phyloP scores from a whole-genome alignment of 441 rosid species.

The Pelargonium australe region DNA sequence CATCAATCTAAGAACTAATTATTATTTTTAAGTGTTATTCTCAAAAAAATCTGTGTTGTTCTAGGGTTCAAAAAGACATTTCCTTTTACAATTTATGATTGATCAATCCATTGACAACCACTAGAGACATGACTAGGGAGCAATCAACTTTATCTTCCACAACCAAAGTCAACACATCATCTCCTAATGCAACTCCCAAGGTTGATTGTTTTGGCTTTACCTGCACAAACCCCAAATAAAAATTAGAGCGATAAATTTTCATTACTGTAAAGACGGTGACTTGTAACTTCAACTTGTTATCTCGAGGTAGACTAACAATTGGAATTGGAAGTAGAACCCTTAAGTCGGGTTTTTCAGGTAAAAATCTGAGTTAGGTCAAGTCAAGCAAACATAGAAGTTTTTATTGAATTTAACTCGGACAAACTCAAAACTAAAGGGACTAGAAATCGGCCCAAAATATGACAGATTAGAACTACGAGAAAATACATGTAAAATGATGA shows the following conservation, averaged over 20 bases:
- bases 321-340: no score
- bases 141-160: constrained; percentile 55
- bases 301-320: not conserved
- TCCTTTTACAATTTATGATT: constrained; percentile 30
- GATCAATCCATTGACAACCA: constrained; percentile 56
- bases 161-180: constrained; percentile 59
- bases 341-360: no score
- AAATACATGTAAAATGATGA: no score
- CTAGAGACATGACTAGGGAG: constrained; percentile 51
- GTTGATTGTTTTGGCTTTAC: constrained; percentile 55
- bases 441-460: no score
- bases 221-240: constrained; percentile 25
- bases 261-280: not conserved
- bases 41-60: not conserved
- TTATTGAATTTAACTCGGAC: no score
- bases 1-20: no score
- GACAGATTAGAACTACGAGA: not conserved
- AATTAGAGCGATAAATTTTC: not conserved
- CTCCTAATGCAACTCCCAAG: constrained; percentile 50
- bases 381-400: no score
- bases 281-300: not conserved
- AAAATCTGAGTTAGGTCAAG: no score
- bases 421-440: no score
- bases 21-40: no score
- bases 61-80: not conserved